Evolutionary conservation across 2,329 filamentous ascomycete genomes (phyloP).

Genomic region (Aspergillus latus): DNA sequence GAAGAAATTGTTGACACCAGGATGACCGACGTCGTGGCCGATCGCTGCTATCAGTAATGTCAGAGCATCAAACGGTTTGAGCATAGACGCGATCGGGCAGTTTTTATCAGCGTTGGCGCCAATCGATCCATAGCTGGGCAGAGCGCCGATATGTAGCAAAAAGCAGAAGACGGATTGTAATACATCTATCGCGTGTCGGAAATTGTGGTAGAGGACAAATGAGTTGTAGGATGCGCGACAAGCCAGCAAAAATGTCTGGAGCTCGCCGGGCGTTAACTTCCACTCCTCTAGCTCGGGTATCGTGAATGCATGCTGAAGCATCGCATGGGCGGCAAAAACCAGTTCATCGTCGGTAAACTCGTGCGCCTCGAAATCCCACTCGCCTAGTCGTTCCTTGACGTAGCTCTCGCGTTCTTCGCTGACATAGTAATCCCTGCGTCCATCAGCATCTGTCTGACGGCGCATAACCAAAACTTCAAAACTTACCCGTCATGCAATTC

Average conservation of each 20-base stretch:
- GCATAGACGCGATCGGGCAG: conserved; percentile 70
- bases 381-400: conserved; percentile 69
- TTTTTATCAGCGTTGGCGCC: conserved; percentile 34
- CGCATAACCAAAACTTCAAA: too few species aligned
- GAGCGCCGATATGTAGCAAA: conserved; percentile 73
- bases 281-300: conserved; percentile 80
- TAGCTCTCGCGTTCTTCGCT: conserved; percentile 62
- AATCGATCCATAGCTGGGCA: conserved; percentile 63
- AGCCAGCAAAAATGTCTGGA: conserved; percentile 81
- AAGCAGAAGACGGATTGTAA: conserved; percentile 92
- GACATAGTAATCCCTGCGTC: conserved; percentile 62
- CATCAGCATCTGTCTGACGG: background rate
- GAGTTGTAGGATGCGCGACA: conserved; percentile 93
- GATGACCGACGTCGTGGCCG: conserved; percentile 95
- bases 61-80: conserved; percentile 84
- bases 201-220: conserved; percentile 97
- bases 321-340: conserved; percentile 77
- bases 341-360: conserved; percentile 88
- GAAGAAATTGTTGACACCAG: conserved; percentile 97
- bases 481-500: conserved; percentile 61
- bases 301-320: conserved; percentile 83
- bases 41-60: conserved; percentile 93
- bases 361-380: conserved; percentile 88
- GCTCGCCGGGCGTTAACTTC: conserved; percentile 74
- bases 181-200: conserved; percentile 94